These are phyloP conservation scores for Macrolepiota fuliginosa DNA, from an alignment of 768 basidiomycete species.

Conservation along the genomic window DNA sequence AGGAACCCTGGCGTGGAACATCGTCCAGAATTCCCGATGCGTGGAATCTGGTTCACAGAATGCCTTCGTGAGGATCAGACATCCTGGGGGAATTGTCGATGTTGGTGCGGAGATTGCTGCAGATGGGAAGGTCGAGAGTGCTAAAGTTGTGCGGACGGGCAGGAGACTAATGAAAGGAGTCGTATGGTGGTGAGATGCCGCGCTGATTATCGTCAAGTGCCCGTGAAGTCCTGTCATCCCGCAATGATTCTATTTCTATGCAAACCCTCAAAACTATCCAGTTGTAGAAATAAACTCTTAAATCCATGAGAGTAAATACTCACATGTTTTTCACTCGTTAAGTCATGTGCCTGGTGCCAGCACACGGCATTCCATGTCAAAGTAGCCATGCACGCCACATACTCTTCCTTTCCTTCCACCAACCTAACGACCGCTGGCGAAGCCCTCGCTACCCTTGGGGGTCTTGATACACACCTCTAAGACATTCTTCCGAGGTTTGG, in stretches of 20 bases:
- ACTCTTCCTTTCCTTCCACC: conserved; percentile 10
- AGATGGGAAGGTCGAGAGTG: conserved; percentile 49
- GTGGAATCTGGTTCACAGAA: conserved; percentile 13
- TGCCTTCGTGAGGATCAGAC: conserved; percentile 48
- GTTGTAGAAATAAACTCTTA: too few species aligned
- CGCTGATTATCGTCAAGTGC: background rate
- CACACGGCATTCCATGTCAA: background rate
- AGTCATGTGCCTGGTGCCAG: too few species aligned
- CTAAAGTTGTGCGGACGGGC: conserved; percentile 67
- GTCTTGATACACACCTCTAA: too few species aligned
- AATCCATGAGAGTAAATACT: conserved; percentile 10
- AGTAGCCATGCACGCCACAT: conserved; percentile 6
- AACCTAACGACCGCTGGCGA: background rate
- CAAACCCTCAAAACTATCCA: too few species aligned
- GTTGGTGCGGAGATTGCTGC: conserved; percentile 55
- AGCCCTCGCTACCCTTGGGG: background rate
- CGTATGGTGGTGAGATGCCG: conserved; percentile 56
- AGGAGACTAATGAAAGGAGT: conserved; percentile 68
- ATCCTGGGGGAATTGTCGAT: conserved; percentile 67
- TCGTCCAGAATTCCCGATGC: conserved; percentile 33
- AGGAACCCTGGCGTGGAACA: conserved; percentile 55
- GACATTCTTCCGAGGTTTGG: conserved; percentile 11
- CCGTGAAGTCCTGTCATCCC: background rate
- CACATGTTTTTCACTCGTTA: conserved; percentile 15
- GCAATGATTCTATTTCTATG: background rate